A percentile compares a stretch with the other conserved stretches of the same genome.
These are phyloP conservation scores for Massarina eburnea DNA, from an alignment of 2,329 filamentous ascomycete species.

Conservation along the genomic window DNA sequence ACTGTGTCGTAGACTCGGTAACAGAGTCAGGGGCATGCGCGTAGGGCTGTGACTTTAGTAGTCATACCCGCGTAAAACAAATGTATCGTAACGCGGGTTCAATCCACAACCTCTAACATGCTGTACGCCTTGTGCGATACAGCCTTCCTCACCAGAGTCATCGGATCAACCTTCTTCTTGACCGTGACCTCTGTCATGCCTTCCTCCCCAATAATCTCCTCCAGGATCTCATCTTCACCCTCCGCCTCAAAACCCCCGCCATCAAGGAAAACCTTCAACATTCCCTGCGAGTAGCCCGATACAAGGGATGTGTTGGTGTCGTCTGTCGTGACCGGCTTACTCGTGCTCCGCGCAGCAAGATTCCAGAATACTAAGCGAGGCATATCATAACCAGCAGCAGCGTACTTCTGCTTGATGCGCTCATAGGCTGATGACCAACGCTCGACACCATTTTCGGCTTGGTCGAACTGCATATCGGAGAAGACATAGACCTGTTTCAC, in stretches of 20 bases:
- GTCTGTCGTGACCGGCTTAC: constrained; percentile 54
- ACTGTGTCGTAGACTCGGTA: too few species aligned
- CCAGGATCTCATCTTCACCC: constrained; percentile 44
- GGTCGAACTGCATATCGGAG: constrained; percentile 63
- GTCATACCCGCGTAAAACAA: too few species aligned
- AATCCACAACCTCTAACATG: constrained; percentile 60
- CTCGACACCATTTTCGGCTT: constrained; percentile 20
- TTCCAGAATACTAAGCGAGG: constrained; percentile 65
- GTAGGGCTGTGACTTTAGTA: too few species aligned
- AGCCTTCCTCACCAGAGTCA: constrained; percentile 52
- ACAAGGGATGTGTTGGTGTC: constrained; percentile 53
- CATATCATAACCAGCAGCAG: constrained; percentile 57
- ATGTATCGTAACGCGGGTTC: too few species aligned
- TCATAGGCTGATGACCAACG: constrained; percentile 54
- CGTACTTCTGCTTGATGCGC: constrained; percentile 51
- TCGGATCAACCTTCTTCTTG: constrained; percentile 49
- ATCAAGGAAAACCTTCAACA: constrained; percentile 61
- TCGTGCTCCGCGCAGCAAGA: constrained; percentile 50
- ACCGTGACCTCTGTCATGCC: constrained; percentile 35
- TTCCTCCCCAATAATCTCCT: constrained; percentile 37
- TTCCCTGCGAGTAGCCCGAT: constrained; percentile 59
- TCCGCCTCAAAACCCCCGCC: constrained; percentile 48
- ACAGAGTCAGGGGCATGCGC: too few species aligned
- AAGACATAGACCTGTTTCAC: constrained; percentile 64
- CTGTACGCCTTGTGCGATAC: constrained; percentile 57